Evolutionary conservation across 2,329 filamentous ascomycete species (phyloP).

Genomic region (Ampelomyces quisqualis): DNA sequence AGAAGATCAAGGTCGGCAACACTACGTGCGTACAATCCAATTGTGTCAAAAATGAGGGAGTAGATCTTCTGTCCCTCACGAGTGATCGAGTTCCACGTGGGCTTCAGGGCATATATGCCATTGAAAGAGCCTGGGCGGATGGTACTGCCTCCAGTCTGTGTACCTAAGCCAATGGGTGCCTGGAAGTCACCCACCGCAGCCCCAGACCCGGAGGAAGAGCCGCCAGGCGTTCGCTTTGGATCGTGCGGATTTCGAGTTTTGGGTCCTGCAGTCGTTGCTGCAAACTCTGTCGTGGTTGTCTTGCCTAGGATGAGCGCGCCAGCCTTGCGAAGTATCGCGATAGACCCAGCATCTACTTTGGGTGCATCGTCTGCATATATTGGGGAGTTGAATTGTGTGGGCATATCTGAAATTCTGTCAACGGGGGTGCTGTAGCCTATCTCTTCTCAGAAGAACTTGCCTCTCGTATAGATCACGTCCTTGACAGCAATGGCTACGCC

Average conservation of each 20-base stretch:
- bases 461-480: slow-evolving; percentile 57
- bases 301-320: slow-evolving; percentile 60
- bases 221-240: slow-evolving; percentile 59
- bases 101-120: slow-evolving; percentile 65
- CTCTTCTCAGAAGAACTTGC: slow-evolving; percentile 2
- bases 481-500: slow-evolving; percentile 61
- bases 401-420: slow-evolving; percentile 49
- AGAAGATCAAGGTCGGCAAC: slow-evolving; percentile 61
- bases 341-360: slow-evolving; percentile 54
- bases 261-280: slow-evolving; percentile 56
- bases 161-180: slow-evolving; percentile 61
- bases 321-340: slow-evolving; percentile 55
- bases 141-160: slow-evolving; percentile 65
- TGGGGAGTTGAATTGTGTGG: slow-evolving; percentile 57
- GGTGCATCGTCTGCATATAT: slow-evolving; percentile 53
- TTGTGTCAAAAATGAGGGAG: slow-evolving; percentile 61
- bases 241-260: slow-evolving; percentile 61
- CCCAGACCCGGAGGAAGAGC: slow-evolving; percentile 66
- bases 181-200: slow-evolving; percentile 67
- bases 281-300: slow-evolving; percentile 66
- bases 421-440: background rate
- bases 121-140: slow-evolving; percentile 66
- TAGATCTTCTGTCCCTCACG: slow-evolving; percentile 63
- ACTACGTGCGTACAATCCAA: slow-evolving; percentile 61
- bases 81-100: slow-evolving; percentile 64